Evolutionary conservation across 768 basidiomycete genomes (phyloP), one percentile per base, ranked within the genome.

Genomic region (Leccinum arenicola): DNA sequence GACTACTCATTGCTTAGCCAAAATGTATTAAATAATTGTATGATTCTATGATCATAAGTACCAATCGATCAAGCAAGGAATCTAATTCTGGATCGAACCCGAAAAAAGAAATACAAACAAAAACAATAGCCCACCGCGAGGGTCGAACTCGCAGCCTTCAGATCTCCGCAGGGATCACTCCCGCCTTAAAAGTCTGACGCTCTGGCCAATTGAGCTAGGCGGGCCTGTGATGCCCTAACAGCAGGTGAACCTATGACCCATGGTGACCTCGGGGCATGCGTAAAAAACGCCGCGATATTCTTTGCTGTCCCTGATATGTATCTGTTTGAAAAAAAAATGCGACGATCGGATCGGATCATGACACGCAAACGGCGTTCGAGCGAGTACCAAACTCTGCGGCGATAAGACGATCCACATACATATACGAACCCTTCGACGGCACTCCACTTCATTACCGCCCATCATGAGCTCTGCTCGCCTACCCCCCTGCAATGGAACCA

Each of bases 141-240:
- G 85, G 80, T 87, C 86, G 86, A 87, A 87, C 86, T 85, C 86
- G 86, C 86, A 87, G 83, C 86, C 86, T 87, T 87, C 84, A 87
- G 86, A 87, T 87, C 54, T 59, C 66, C 3, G 51, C 52, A 52
- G 60, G 69, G 51, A 60, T 54, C 35, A 49, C 1, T 1, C 70
- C 72, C 71, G 70, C 70, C 72, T 60, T 72, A 72, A 72, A 72
- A 82, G 80, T 82, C 80, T 81, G 81, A 82, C 81, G 80, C 80
- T 82, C 81, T 82, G 79, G 74, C 80, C 80, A 69, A 82, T 81
- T 82, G 81, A 82, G 80, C 81, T 82, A 82, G 80, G 79, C 80
- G 78, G 81, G 80, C 80, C 27, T 53, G 35, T 36, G 31, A 23
- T 36, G 7, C 2, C 17, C 5, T 6, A 14, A 2, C 11, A 15